Base-by-base conservation (phyloP, 441 rosid genomes). In the California macrophylla region DNA sequence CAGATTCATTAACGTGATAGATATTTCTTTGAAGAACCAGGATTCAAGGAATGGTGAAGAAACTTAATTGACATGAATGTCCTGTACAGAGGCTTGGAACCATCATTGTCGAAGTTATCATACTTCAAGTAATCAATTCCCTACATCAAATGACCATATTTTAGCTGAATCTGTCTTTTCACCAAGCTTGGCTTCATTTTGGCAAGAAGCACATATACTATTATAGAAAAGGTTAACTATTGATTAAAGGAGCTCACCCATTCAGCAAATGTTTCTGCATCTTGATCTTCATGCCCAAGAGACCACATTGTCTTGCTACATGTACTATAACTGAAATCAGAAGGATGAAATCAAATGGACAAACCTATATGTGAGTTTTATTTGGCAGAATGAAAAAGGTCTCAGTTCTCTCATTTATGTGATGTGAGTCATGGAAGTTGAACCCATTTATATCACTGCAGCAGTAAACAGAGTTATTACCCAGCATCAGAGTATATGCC, bases 111-210 rank as follows among this genome's bases (percentile, higher is more conserved):
- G 66, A 81, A 82, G 38, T 82, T 82, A 64, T 79, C 85, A 63
- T 82, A 82, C 75, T 82, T 82, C 72, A 82, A 72, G 71, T 79
- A 82, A 58, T 82, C 85, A 54, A 77, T 32, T 12, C 73, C 82
- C 82, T 77, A 18, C 42, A 70, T 61, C 52, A 68, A 3, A 60
- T 47, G 26, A 54, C 64, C 52, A 50, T 5, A 15, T 15, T 56
- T 58, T 32, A 18, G 21, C 69, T 18, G 30, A 32, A 23, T 20
- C 6, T 34, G 20, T 52, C 24, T 20, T 52, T 52, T 47, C 56
- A 47, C 56, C 21, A 47, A n/a, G 18, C 56, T 16, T 13, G 50
- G 50, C 13, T 42, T 42, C 4, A 42, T 13, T 42, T n/a, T 42
- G 15, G n/a, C 54, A 18, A 45, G 54, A 13, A 45, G 20, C 18